Percentiles rank a stretch among this genome's conserved stretches.
These are phyloP conservation scores for Aspergillus pseudotamarii DNA, from an alignment of 2,329 filamentous ascomycete genomes.

Conservation along the genomic window DNA sequence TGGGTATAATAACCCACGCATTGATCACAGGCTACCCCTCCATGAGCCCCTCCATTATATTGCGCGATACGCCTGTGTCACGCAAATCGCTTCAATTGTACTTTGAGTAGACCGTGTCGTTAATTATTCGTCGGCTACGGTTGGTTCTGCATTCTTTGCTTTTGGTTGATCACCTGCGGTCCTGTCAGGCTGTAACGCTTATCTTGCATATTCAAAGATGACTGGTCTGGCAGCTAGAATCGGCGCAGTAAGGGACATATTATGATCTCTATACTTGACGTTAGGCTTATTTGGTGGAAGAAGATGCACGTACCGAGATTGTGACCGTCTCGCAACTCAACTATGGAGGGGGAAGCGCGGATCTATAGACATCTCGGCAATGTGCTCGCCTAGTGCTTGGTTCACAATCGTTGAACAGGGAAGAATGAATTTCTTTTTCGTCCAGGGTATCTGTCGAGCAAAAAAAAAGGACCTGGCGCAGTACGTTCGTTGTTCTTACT, in stretches of 20 bases:
- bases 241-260: not conserved
- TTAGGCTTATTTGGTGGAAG: not conserved
- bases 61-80: slow-evolving; percentile 7
- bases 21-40: slow-evolving; percentile 3
- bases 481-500: not conserved
- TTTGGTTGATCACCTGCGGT: not conserved
- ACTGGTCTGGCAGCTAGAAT: not conserved
- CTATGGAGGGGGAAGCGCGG: slow-evolving; percentile 1
- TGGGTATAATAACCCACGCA: not conserved
- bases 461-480: not conserved
- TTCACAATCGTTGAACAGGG: not conserved
- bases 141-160: not conserved
- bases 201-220: not conserved
- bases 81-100: not conserved
- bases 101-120: not conserved
- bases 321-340: not conserved
- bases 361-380: not conserved
- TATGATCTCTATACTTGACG: not conserved
- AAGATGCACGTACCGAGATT: not conserved
- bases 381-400: not conserved
- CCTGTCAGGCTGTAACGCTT: not conserved
- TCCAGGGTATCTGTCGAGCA: not conserved
- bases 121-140: not conserved
- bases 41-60: not conserved
- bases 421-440: not conserved